Percentiles rank a stretch among this genome's conserved stretches.
Conservation (phyloP, 257 asterid genomes). For the Solanum verrucosum region DNA sequence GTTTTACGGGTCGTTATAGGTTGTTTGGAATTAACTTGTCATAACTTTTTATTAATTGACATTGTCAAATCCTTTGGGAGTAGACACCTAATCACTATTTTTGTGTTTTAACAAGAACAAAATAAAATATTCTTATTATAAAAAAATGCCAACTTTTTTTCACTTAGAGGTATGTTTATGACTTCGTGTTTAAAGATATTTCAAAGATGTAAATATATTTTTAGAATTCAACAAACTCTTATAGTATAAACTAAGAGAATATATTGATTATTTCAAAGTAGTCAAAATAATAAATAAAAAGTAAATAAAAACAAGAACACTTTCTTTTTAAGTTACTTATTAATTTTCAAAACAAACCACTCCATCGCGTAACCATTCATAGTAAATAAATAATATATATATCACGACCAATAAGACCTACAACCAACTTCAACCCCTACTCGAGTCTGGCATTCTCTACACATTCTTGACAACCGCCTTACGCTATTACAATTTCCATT, state of each 20-base stretch:
- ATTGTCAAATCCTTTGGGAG: not conserved
- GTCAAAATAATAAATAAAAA: not conserved
- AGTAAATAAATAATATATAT: not conserved
- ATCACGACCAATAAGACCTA: not conserved
- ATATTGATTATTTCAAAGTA: not conserved
- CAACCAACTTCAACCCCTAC: not conserved
- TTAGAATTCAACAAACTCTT: not conserved
- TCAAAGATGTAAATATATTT: not conserved
- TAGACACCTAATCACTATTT: not conserved
- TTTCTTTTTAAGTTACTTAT: not conserved
- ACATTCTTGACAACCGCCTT: not conserved
- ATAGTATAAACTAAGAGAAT: not conserved
- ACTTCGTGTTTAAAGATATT: not conserved
- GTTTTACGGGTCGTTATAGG: too few species aligned
- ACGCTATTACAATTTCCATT: not conserved
- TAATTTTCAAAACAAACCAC: not conserved
- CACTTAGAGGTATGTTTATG: not conserved
- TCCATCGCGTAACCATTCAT: not conserved
- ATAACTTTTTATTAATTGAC: not conserved
- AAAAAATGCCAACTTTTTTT: not conserved
- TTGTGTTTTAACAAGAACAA: not conserved
- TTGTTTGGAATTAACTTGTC: not conserved
- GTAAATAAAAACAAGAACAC: not conserved
- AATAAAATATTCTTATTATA: not conserved
- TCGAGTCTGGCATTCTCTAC: not conserved